Conservation (phyloP, 163 green algal species). For the Smithsoniella earleae region DNA sequence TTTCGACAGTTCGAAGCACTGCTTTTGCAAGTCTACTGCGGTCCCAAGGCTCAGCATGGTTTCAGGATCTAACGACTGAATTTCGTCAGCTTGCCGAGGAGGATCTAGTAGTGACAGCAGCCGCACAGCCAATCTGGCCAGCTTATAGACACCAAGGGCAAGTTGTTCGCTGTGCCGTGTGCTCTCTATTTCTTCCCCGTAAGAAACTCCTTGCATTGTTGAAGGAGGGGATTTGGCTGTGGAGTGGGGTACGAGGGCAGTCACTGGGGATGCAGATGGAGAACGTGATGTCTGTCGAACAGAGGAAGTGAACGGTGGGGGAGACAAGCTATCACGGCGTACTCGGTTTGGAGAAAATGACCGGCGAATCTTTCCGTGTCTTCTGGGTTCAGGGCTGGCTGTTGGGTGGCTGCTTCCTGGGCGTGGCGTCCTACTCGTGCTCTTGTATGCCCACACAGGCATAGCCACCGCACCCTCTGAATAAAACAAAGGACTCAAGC, state of each 20-base stretch:
- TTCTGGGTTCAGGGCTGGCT: neutral
- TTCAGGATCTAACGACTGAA: neutral
- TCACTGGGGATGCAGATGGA: slow-evolving; percentile 22
- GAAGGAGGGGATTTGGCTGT: neutral
- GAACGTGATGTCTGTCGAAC: neutral
- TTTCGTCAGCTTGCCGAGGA: neutral
- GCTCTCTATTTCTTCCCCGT: neutral
- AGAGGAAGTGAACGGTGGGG: neutral
- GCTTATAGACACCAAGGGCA: slow-evolving; percentile 6
- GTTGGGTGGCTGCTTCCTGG: neutral
- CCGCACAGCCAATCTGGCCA: slow-evolving; percentile 8
- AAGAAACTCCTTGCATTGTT: neutral
- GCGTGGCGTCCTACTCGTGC: slow-evolving; percentile 8
- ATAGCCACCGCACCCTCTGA: neutral
- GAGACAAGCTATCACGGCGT: neutral
- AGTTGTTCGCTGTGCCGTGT: slow-evolving; percentile 14
- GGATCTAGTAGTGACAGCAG: slow-evolving; percentile 10
- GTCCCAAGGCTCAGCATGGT: neutral
- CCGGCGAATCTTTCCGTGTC: neutral
- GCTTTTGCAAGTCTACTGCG: neutral
- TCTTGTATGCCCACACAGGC: slow-evolving; percentile 12
- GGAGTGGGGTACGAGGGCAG: neutral
- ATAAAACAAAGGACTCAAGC: neutral
- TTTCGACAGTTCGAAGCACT: slow-evolving; percentile 1
- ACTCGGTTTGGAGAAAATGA: slow-evolving; percentile 1